phyloP scores from a whole-genome alignment of 495 filamentous ascomycete species.

The Neurospora tetraspora region DNA sequence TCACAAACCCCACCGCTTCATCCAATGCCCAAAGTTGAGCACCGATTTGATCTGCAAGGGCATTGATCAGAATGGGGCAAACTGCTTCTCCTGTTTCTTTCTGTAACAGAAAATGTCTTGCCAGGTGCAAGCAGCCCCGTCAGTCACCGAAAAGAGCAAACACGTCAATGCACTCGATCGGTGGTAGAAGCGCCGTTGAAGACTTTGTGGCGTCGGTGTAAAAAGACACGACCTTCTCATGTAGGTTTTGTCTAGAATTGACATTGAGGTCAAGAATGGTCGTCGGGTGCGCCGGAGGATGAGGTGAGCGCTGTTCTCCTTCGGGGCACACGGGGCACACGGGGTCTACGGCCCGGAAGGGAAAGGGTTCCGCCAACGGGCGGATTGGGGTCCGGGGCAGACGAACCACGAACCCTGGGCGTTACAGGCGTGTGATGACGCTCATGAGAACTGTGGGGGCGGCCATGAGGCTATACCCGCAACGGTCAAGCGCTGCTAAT shows the following conservation, averaged over 20 bases:
- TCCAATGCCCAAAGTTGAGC: not conserved
- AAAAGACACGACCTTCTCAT: not conserved
- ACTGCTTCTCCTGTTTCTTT: not conserved
- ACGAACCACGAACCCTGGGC: not conserved
- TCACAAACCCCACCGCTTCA: not conserved
- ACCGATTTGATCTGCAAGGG: not conserved
- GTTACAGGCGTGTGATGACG: not conserved
- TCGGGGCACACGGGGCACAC: not conserved
- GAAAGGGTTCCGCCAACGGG: not conserved
- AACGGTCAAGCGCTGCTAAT: not conserved
- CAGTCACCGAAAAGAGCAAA: not conserved
- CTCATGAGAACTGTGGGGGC: not conserved
- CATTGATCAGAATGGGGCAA: not conserved
- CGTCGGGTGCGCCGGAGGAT: not conserved
- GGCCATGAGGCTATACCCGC: not conserved
- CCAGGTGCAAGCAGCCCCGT: not conserved
- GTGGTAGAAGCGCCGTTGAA: not conserved
- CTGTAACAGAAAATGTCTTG: not conserved
- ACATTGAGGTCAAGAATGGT: not conserved
- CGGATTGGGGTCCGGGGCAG: not conserved
- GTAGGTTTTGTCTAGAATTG: not conserved
- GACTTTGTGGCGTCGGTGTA: not conserved
- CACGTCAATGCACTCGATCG: not conserved
- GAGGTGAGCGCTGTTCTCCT: not conserved
- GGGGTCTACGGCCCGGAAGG: not conserved